Base-by-base conservation (phyloP, 306 rosid species). In the Cyamopsis tetragonoloba region DNA sequence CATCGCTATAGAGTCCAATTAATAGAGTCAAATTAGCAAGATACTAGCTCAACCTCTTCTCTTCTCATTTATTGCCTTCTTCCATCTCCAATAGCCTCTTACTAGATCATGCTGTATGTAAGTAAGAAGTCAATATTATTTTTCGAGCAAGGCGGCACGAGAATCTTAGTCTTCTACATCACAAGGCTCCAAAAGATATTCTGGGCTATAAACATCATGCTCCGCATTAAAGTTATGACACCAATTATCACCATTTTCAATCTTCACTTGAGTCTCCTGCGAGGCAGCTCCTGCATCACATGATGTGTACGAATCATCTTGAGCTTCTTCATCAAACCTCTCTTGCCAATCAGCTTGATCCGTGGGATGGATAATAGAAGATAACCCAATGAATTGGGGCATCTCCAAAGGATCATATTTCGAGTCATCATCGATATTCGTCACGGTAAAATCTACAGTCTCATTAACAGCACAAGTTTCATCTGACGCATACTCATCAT, bases 71-170 rank as follows among this genome's bases (percentile, higher is more conserved):
- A 80, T 69, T 74, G 80, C 70, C 83, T 83, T 78, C 75, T 51
- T 44, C 79, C 92, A 57, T 82, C 88, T 35, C 95, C 96, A 62
- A 87, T 89, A 75, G 84, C 86, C 83, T 92, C 98, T 81, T 87
- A 85, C 39, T n/a, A n/a, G n/a, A 87, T 92, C 96, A 89, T 86
- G 75, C 79, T 84, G 79, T 92, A 82, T 32, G 95, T 89, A 13
- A 96, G 89, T 71, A 87, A 79, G 57, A 92, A 84, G 73, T 86
- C 96, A 38, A 89, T 82, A 80, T 84, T 80, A 48, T 41, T 81
- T 57, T 79, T 76, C 0, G 85, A 79, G 77, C 80, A 83, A 31
- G 87, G 71, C 77, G 77, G 75, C 89, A 38, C 92, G 88, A 23
- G 86, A 59, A 50, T 87, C 92, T 92, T 96, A 92, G 55, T 62